Conservation (phyloP, 441 rosid genomes). For the Rhodomyrtus psidioides region DNA sequence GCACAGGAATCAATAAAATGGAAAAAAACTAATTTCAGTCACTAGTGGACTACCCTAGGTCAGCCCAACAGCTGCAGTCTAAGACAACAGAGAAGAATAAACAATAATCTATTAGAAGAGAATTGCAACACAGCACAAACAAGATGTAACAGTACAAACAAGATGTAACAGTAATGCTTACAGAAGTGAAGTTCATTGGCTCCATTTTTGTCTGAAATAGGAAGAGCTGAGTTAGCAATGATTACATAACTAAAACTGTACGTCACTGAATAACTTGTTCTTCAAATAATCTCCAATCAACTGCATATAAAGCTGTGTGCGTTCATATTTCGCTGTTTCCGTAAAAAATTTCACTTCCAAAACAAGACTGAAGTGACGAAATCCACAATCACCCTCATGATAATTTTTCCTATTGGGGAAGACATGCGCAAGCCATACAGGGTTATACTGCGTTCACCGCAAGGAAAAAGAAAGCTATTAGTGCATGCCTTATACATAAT, state of each 20-base stretch:
- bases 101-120: neutral
- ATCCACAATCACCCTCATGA: conserved; percentile 56
- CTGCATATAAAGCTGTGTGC: neutral
- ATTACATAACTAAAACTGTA: neutral
- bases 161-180: conserved; percentile 29
- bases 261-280: neutral
- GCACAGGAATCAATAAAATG: too few relatives aligned
- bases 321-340: neutral
- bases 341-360: neutral
- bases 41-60: too few relatives aligned
- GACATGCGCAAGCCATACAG: conserved; percentile 85
- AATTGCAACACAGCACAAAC: neutral
- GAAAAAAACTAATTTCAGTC: too few relatives aligned
- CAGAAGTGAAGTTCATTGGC: conserved; percentile 96
- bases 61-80: too few relatives aligned
- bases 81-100: too few relatives aligned
- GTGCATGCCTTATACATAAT: neutral
- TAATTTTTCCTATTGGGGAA: conserved; percentile 67
- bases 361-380: neutral
- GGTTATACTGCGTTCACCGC: conserved; percentile 78
- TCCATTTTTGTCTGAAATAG: conserved; percentile 85
- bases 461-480: conserved; percentile 4
- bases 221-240: neutral
- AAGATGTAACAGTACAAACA: too few relatives aligned
- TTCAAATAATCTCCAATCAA: neutral